Evolutionary conservation across 2,329 filamentous ascomycete species (phyloP).

Genomic region (Helotiales sp.): DNA sequence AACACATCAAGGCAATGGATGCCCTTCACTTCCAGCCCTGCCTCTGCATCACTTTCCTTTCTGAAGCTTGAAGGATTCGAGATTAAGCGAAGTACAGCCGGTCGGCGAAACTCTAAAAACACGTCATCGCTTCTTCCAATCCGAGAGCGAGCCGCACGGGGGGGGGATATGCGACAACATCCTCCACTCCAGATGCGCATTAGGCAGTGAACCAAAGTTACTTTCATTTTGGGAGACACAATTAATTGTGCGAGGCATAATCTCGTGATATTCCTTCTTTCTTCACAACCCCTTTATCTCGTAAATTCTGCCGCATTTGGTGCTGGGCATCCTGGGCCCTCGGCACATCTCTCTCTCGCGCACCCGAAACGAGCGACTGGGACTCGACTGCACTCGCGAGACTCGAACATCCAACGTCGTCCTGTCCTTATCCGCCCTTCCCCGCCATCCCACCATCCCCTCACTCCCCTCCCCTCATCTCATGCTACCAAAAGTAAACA

Average conservation of each 20-base stretch:
- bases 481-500: not conserved
- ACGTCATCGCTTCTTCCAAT: not conserved
- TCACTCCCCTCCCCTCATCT: not conserved
- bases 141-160: not conserved
- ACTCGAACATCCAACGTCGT: not conserved
- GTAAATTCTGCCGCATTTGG: not conserved
- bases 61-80: too few relatives aligned
- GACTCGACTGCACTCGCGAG: not conserved
- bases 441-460: not conserved
- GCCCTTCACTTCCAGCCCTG: too few relatives aligned
- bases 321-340: not conserved
- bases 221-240: too few relatives aligned
- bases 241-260: not conserved
- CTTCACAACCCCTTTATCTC: not conserved
- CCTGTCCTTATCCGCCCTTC: not conserved
- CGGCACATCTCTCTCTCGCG: not conserved
- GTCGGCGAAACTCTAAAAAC: not conserved
- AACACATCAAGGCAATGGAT: too few relatives aligned
- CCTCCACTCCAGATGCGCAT: not conserved
- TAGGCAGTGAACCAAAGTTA: not conserved
- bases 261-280: not conserved
- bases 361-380: not conserved
- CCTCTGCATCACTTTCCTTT: too few relatives aligned
- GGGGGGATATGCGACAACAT: not conserved
- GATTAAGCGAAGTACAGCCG: constrained; percentile 1